Conservation (phyloP, 1,284 basidiomycete genomes). For the Leccinum pachyderme region DNA sequence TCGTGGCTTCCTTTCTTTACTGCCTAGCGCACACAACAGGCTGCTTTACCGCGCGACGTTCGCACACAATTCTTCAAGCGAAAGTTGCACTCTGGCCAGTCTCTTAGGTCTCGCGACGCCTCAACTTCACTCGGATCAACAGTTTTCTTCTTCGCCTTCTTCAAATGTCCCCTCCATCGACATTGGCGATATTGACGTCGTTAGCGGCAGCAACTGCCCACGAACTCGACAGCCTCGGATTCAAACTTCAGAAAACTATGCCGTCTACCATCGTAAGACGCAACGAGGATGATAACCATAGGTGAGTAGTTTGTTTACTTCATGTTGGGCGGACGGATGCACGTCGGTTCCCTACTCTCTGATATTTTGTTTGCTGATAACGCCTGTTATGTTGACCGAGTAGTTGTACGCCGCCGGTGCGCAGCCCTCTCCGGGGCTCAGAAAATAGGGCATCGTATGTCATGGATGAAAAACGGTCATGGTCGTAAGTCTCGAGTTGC, state of each 20-base stretch:
- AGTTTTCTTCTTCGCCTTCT: neutral
- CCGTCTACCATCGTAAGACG: neutral
- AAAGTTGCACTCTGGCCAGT: neutral
- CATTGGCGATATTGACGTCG: neutral
- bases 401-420: conserved; percentile 1
- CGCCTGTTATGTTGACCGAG: neutral
- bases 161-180: neutral
- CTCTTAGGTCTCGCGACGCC: neutral
- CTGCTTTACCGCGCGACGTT: neutral
- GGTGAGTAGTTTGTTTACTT: neutral
- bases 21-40: neutral
- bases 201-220: neutral
- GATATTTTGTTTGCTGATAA: neutral
- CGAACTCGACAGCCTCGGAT: neutral
- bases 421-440: conserved; percentile 20
- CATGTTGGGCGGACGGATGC: neutral
- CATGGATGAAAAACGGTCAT: conserved; percentile 10
- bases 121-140: neutral
- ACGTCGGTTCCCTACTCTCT: neutral
- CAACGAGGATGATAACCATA: neutral
- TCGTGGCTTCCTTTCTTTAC: neutral
- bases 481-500: conserved; percentile 8
- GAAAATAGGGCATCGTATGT: conserved; percentile 2
- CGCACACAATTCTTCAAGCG: neutral
- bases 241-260: neutral